phyloP scores from a whole-genome alignment of 176 grass and related monocot genomes.

The Phyllostachys edulis region DNA sequence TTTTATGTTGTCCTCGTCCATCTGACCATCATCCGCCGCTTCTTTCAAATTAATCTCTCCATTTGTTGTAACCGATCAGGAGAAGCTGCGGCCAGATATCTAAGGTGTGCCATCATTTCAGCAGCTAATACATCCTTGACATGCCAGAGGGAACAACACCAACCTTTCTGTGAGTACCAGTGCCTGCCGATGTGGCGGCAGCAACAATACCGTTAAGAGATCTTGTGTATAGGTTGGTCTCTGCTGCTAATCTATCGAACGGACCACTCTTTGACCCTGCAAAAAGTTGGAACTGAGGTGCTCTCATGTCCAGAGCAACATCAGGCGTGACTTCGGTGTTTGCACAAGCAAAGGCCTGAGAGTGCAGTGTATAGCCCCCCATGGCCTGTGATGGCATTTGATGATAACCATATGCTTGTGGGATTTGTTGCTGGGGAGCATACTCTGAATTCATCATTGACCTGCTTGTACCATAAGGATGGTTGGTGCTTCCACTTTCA shows the following conservation, averaged over 20 bases:
- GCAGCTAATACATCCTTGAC: slow-evolving; percentile 73
- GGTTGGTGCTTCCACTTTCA: slow-evolving; percentile 30
- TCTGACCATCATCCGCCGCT: neutral
- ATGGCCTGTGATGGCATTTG: slow-evolving; percentile 46
- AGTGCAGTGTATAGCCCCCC: slow-evolving; percentile 33
- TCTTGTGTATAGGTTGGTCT: slow-evolving; percentile 55
- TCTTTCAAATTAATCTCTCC: slow-evolving; percentile 22
- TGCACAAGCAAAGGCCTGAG: slow-evolving; percentile 30
- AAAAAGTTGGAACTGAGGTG: slow-evolving; percentile 51
- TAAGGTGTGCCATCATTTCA: neutral
- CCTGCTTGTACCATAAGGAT: slow-evolving; percentile 43
- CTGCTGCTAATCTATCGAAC: slow-evolving; percentile 42
- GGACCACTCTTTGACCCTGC: slow-evolving; percentile 35
- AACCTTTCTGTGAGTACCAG: slow-evolving; percentile 59
- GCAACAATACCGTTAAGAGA: slow-evolving; percentile 64
- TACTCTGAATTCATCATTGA: slow-evolving; percentile 49
- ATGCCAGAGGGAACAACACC: slow-evolving; percentile 57
- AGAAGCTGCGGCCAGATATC: slow-evolving; percentile 7
- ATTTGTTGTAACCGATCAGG: neutral
- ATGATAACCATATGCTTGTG: slow-evolving; percentile 46
- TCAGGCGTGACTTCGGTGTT: slow-evolving; percentile 42
- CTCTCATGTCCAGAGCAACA: slow-evolving; percentile 60
- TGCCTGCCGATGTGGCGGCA: slow-evolving; percentile 51
- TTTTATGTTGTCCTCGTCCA: neutral
- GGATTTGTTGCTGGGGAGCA: slow-evolving; percentile 51